A percentile compares a stretch with the other conserved stretches of the same genome.
These are phyloP conservation scores for Sclerotinia glacialis DNA, from an alignment of 2,329 filamentous ascomycete species.

Conservation along the genomic window DNA sequence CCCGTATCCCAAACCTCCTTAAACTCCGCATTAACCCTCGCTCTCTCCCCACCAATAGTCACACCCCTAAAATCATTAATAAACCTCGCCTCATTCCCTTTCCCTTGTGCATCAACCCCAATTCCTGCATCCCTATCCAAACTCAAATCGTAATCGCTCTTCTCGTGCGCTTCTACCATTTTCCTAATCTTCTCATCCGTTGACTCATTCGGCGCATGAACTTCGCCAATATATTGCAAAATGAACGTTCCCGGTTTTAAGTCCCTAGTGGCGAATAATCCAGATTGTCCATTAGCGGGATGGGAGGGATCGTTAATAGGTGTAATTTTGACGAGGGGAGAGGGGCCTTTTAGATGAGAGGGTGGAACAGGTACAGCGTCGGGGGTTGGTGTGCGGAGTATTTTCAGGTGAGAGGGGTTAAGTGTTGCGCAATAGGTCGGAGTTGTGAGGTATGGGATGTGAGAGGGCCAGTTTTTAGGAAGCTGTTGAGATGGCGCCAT, in stretches of 20 bases:
- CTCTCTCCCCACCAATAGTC: slow-evolving; percentile 29
- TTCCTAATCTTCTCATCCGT: neutral
- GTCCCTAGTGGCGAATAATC: slow-evolving; percentile 57
- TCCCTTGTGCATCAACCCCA: slow-evolving; percentile 57
- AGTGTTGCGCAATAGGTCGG: slow-evolving; percentile 48
- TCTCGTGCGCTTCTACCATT: slow-evolving; percentile 39
- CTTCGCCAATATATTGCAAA: slow-evolving; percentile 59
- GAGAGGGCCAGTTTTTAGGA: slow-evolving; percentile 59
- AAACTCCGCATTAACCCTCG: slow-evolving; percentile 48
- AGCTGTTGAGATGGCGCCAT: slow-evolving; percentile 17
- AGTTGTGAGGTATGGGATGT: slow-evolving; percentile 51
- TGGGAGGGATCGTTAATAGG: slow-evolving; percentile 51
- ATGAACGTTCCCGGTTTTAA: slow-evolving; percentile 56
- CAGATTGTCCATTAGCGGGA: slow-evolving; percentile 57
- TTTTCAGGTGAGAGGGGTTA: slow-evolving; percentile 24
- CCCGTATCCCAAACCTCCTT: slow-evolving; percentile 55
- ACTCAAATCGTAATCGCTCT: slow-evolving; percentile 63
- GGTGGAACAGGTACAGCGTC: slow-evolving; percentile 40
- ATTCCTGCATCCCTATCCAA: slow-evolving; percentile 55
- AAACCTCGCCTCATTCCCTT: slow-evolving; percentile 63
- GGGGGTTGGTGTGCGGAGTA: slow-evolving; percentile 31
- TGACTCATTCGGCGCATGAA: slow-evolving; percentile 45
- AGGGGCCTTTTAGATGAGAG: slow-evolving; percentile 45
- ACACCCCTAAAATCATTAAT: slow-evolving; percentile 66
- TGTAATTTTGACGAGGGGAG: slow-evolving; percentile 52